phyloP scores from a whole-genome alignment of 2,329 filamentous ascomycete genomes.

The Parascedosporium putredinis region DNA sequence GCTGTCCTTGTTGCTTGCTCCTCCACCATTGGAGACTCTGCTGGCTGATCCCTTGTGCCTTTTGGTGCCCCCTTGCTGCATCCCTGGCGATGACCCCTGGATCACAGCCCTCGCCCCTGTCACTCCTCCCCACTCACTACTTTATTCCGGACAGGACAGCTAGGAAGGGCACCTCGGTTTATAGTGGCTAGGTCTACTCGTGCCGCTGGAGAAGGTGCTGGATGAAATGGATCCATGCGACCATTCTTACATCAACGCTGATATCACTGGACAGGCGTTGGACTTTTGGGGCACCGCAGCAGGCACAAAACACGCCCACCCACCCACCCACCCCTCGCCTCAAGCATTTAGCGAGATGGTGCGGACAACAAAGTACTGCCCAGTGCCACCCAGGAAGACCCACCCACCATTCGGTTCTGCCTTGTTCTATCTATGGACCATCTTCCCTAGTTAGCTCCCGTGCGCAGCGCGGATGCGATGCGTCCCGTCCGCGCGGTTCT shows the following conservation, averaged over 20 bases:
- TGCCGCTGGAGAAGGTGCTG: background rate
- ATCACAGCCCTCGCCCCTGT: background rate
- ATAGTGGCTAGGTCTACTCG: background rate
- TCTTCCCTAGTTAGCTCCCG: conserved; percentile 3
- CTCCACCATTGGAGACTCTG: background rate
- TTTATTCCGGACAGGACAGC: background rate
- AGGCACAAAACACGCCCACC: too few species aligned
- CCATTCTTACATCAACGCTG: too few species aligned
- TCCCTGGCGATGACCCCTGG: too few species aligned
- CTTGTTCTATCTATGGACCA: conserved; percentile 9
- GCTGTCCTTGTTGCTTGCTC: background rate
- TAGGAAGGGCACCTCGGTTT: background rate
- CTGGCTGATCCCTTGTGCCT: background rate
- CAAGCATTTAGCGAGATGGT: background rate
- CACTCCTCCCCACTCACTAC: background rate
- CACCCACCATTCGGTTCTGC: background rate
- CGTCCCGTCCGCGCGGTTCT: conserved; percentile 9
- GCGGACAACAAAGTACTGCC: background rate
- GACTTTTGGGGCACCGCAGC: too few species aligned
- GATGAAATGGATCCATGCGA: too few species aligned
- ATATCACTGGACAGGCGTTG: too few species aligned
- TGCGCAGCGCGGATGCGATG: conserved; percentile 7
- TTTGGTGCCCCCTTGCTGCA: background rate
- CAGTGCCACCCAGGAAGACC: too few species aligned
- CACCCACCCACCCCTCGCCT: background rate